phyloP scores from a whole-genome alignment of 2,329 filamentous ascomycete species.

The Nemania abortiva region DNA sequence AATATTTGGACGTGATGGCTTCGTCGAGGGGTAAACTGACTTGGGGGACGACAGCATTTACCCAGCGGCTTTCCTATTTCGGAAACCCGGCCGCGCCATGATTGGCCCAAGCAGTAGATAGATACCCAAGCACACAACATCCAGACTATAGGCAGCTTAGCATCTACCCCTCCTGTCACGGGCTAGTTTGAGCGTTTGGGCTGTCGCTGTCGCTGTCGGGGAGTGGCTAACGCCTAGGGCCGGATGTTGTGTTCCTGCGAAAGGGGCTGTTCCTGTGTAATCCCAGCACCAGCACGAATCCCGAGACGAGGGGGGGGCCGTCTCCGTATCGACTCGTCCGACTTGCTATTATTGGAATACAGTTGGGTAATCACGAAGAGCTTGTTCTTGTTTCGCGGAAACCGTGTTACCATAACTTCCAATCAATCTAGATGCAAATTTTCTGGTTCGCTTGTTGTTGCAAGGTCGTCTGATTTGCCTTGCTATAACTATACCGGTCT shows the following conservation, averaged over 20 bases:
- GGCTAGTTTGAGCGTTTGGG: slow-evolving; percentile 18
- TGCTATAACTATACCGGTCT: too few relatives aligned
- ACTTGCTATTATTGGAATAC: slow-evolving; percentile 14
- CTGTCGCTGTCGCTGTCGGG: neutral
- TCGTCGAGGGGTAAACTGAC: slow-evolving; percentile 21
- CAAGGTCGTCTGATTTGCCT: neutral
- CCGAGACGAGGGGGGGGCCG: neutral
- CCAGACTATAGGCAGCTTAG: slow-evolving; percentile 12
- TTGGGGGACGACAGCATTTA: slow-evolving; percentile 21
- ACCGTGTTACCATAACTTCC: neutral
- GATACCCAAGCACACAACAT: slow-evolving; percentile 6
- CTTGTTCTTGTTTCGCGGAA: neutral
- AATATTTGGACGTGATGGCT: slow-evolving; percentile 23
- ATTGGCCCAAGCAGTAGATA: neutral
- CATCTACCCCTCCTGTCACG: slow-evolving; percentile 20
- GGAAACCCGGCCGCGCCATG: slow-evolving; percentile 28
- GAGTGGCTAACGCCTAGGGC: slow-evolving; percentile 7
- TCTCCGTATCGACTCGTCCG: slow-evolving; percentile 6
- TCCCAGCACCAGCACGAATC: neutral
- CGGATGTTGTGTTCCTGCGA: slow-evolving; percentile 21
- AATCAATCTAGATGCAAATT: neutral
- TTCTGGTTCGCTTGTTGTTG: slow-evolving; percentile 9
- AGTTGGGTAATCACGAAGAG: slow-evolving; percentile 1
- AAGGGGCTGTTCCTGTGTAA: slow-evolving; percentile 5
- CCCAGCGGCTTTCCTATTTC: slow-evolving; percentile 35